Evolutionary conservation across 2,329 filamentous ascomycete species (phyloP).

Genomic region (Penicillium sp.): DNA sequence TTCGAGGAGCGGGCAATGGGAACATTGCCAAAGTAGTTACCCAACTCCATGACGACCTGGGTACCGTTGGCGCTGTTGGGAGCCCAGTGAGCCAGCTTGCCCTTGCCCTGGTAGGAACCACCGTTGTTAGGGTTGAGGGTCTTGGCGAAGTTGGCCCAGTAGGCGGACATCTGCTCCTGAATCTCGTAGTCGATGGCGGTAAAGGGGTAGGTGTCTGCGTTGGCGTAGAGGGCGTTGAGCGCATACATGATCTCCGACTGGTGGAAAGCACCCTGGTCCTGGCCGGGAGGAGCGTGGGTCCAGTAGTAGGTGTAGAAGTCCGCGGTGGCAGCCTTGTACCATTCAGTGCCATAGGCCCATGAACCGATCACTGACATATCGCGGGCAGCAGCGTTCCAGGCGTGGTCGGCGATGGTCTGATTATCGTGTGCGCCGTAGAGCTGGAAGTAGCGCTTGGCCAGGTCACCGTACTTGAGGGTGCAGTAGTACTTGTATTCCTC

Average conservation of each 20-base stretch:
- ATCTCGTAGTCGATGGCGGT: conserved; percentile 29
- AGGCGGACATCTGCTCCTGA: conserved; percentile 30
- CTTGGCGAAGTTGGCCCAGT: conserved; percentile 39
- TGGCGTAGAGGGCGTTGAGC: conserved; percentile 39
- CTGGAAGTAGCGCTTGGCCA: conserved; percentile 26
- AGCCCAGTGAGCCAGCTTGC: conserved; percentile 17
- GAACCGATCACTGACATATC: conserved; percentile 26
- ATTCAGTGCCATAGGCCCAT: conserved; percentile 31
- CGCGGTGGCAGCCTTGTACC: conserved; percentile 24
- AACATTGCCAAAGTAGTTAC: conserved; percentile 19
- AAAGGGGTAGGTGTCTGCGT: conserved; percentile 26
- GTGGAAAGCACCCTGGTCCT: conserved; percentile 38
- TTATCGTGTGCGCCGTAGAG: conserved; percentile 29
- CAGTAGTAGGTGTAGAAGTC: conserved; percentile 40
- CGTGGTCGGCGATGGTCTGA: conserved; percentile 17
- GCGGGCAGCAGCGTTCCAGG: conserved; percentile 29
- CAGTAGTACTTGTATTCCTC: conserved; percentile 27
- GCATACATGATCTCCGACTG: conserved; percentile 42
- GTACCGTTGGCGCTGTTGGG: conserved; percentile 22
- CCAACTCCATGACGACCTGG: conserved; percentile 24
- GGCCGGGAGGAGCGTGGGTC: conserved; percentile 38
- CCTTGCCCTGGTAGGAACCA: conserved; percentile 19
- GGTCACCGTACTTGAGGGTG: conserved; percentile 34
- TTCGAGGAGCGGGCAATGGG: conserved; percentile 17
- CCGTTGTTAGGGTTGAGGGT: conserved; percentile 28